Evolutionary conservation across 768 basidiomycete species (phyloP), one percentile per base, ranked within the genome.

Genomic region (Macrolepiota albuminosa): DNA sequence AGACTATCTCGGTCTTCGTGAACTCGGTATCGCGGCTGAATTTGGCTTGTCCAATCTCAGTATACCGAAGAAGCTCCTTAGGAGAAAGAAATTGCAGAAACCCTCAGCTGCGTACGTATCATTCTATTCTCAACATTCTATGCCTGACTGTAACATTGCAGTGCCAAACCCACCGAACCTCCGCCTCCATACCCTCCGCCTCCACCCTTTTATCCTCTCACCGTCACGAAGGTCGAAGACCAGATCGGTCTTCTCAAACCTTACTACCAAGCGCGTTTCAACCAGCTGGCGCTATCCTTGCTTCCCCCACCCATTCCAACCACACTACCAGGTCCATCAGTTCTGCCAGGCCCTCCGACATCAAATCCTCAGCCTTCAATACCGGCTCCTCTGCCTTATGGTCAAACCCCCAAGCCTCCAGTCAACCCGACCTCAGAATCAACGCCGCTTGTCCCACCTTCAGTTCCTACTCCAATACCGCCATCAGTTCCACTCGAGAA

Each of bases 1-100:
- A 66, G 95, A 98, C 71, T 96, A 95, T 74, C 82, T 98, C 13
- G 95, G 95, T 11, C 79, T 98, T 31, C 83, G 85, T 53, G 93
- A 91, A 68, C 75, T 94, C 47, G 95, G 95, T 34, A 92, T 97
- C 54, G 94, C 93, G 24, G 83, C 82, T 46, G 95, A 97, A 68
- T 80, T 90, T 53, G 92, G 91, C 14, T 75, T 96, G 61, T 82
- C 87, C 16, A 88, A 82, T 64, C 80, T 98, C 56, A 82, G 80
- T 18, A 82, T 96, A 39, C 95, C 95, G 10, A 88, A 87, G 73
- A 82, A 78, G 61, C 72, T 98, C 36, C 81, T 95, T 70, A 84
- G 83, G 68, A 81, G 84, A 60, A 88, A 87, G 74, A 83, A 81
- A 65, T 64, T 72, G 60, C 64, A 75, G 64, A 72, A 73, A 66